Percentiles rank a stretch among this genome's conserved stretches.
These are phyloP conservation scores for Penicillium sp. DNA, from an alignment of 2,329 filamentous ascomycete species.

Conservation along the genomic window DNA sequence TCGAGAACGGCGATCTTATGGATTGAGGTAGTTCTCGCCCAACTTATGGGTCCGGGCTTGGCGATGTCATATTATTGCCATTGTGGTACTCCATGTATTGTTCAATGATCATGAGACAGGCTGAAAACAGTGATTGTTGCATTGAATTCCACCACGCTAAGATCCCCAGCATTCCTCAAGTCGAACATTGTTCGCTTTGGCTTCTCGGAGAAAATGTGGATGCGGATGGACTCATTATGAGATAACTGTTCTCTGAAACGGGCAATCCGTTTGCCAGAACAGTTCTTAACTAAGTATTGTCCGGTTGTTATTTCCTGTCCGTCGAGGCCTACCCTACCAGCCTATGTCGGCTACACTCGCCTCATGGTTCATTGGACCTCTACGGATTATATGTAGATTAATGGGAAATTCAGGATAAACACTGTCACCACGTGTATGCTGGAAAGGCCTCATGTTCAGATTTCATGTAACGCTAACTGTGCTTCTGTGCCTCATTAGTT, in stretches of 20 bases:
- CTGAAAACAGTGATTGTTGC: slow-evolving; percentile 9
- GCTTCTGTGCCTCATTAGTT: no score
- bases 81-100: background rate
- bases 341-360: no score
- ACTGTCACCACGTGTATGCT: no score
- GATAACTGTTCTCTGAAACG: background rate
- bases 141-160: slow-evolving; percentile 3
- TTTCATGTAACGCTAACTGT: no score
- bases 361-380: no score
- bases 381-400: no score
- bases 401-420: no score
- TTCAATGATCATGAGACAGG: background rate
- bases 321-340: no score
- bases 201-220: background rate
- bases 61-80: slow-evolving; percentile 2
- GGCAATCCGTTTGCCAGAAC: no score
- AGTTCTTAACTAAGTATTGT: background rate
- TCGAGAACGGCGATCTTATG: background rate
- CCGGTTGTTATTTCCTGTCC: background rate
- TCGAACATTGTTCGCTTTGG: slow-evolving; percentile 11
- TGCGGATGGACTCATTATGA: background rate
- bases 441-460: no score
- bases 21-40: background rate
- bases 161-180: slow-evolving; percentile 11
- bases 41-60: background rate